These are phyloP conservation scores for Serpula lacrymans DNA, from an alignment of 768 basidiomycete species.

Conservation along the genomic window DNA sequence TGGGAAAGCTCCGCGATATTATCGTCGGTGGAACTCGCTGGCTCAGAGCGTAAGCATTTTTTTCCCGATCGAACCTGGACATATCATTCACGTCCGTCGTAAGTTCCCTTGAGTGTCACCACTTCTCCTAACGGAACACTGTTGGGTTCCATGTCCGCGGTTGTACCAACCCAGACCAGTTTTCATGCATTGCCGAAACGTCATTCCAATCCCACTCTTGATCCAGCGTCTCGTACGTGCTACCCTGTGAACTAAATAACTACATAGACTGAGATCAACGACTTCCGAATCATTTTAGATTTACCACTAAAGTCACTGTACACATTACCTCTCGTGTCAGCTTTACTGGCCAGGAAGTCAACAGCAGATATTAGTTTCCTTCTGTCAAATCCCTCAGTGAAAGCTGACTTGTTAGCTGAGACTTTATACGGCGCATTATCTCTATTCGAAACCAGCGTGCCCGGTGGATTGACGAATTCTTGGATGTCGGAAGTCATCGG, in stretches of 20 bases:
- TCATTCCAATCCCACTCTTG: slow-evolving; percentile 10
- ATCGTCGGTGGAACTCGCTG: slow-evolving; percentile 37
- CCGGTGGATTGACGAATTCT: slow-evolving; percentile 36
- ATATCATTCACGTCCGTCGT: neutral
- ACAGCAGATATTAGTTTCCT: slow-evolving; percentile 58
- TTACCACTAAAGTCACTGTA: slow-evolving; percentile 21
- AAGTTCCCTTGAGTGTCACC: slow-evolving; percentile 57
- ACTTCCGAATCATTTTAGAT: slow-evolving; percentile 26
- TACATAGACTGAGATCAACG: too few relatives aligned
- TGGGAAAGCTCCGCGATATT: slow-evolving; percentile 51
- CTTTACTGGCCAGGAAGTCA: slow-evolving; percentile 51
- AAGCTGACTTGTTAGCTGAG: slow-evolving; percentile 41
- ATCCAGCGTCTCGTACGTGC: too few relatives aligned
- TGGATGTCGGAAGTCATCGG: slow-evolving; percentile 49
- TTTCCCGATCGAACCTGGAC: neutral
- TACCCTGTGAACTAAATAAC: too few relatives aligned
- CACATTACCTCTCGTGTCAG: slow-evolving; percentile 26
- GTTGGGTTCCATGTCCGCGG: slow-evolving; percentile 49
- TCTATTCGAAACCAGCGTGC: slow-evolving; percentile 40
- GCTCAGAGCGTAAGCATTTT: slow-evolving; percentile 47
- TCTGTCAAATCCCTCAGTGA: slow-evolving; percentile 41
- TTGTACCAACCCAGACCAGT: slow-evolving; percentile 34
- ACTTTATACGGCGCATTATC: slow-evolving; percentile 45
- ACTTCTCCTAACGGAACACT: slow-evolving; percentile 60
- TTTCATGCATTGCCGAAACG: slow-evolving; percentile 44